phyloP scores from a whole-genome alignment of 306 rosid genomes.

The Cucurbita maxima region DNA sequence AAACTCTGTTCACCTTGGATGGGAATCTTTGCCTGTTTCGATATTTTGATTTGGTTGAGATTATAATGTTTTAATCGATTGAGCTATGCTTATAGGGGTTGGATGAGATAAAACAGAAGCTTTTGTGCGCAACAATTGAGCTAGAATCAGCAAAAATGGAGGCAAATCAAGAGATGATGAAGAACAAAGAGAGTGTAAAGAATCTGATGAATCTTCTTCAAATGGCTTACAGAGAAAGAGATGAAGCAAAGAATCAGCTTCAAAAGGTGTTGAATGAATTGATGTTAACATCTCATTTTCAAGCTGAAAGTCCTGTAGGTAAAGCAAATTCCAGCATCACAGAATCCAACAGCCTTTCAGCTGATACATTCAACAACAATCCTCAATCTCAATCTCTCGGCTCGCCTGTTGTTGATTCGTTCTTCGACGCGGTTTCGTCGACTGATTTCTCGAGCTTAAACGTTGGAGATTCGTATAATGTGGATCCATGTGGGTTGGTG shows the following conservation, averaged over 20 bases:
- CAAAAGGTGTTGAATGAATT: conserved; percentile 19
- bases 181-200: conserved; percentile 25
- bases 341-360: conserved; percentile 27
- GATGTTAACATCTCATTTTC: background rate
- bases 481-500: conserved; percentile 16
- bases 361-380: background rate
- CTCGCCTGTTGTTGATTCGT: conserved; percentile 52
- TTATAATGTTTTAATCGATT: too few species aligned
- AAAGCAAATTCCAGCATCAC: conserved; percentile 25
- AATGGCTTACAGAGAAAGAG: conserved; percentile 43
- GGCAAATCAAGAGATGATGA: conserved; percentile 17
- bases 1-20: background rate
- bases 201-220: conserved; percentile 20
- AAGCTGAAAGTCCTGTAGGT: background rate
- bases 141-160: conserved; percentile 23
- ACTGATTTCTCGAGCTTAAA: conserved; percentile 45
- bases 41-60: background rate
- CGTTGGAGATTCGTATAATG: conserved; percentile 28
- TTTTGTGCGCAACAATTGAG: conserved; percentile 19
- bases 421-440: conserved; percentile 49
- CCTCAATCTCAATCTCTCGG: background rate
- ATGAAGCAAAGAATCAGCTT: conserved; percentile 45
- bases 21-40: background rate
- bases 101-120: conserved; percentile 29
- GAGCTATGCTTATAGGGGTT: conserved; percentile 12